phyloP scores from a whole-genome alignment of 371 early-diverging fungal species.

The Gilbertella persicaria region DNA sequence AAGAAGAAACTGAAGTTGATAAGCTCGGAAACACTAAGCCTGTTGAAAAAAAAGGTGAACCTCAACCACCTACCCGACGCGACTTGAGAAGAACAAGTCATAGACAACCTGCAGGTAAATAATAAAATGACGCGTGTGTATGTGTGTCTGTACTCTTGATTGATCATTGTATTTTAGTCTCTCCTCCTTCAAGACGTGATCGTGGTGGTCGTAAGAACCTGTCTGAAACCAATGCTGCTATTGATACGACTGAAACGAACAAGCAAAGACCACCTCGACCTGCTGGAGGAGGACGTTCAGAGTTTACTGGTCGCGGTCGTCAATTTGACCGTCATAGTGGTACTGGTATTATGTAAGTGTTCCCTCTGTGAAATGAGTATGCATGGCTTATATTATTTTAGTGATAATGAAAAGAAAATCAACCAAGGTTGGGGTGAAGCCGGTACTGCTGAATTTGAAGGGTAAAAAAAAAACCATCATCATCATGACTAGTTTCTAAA shows the following conservation, averaged over 20 bases:
- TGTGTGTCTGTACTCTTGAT: not conserved
- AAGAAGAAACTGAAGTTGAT: slow-evolving; percentile 42
- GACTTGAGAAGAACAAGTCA: slow-evolving; percentile 16
- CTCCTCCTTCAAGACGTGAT: slow-evolving; percentile 45
- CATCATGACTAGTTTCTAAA: slow-evolving; percentile 14
- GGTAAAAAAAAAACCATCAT: slow-evolving; percentile 24
- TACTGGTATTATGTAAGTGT: slow-evolving; percentile 58
- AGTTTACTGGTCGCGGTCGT: slow-evolving; percentile 27
- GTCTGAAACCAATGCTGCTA: slow-evolving; percentile 2
- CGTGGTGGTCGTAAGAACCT: slow-evolving; percentile 23
- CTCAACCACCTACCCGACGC: slow-evolving; percentile 21
- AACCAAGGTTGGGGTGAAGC: slow-evolving; percentile 76
- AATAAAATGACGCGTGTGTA: not conserved
- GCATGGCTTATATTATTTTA: slow-evolving; percentile 6
- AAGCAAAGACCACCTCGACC: slow-evolving; percentile 1
- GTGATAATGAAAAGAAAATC: slow-evolving; percentile 83
- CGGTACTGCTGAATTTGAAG: slow-evolving; percentile 36
- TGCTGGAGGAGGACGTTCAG: slow-evolving; percentile 20
- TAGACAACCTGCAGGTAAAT: slow-evolving; percentile 32
- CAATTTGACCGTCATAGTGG: slow-evolving; percentile 80
- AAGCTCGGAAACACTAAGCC: slow-evolving; percentile 46
- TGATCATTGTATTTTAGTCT: slow-evolving; percentile 29
- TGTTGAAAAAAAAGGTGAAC: slow-evolving; percentile 26
- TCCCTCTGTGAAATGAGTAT: not conserved
- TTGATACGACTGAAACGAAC: not conserved